phyloP scores from a whole-genome alignment of 1,284 basidiomycete genomes.

The Ganoderma leucocontextum region DNA sequence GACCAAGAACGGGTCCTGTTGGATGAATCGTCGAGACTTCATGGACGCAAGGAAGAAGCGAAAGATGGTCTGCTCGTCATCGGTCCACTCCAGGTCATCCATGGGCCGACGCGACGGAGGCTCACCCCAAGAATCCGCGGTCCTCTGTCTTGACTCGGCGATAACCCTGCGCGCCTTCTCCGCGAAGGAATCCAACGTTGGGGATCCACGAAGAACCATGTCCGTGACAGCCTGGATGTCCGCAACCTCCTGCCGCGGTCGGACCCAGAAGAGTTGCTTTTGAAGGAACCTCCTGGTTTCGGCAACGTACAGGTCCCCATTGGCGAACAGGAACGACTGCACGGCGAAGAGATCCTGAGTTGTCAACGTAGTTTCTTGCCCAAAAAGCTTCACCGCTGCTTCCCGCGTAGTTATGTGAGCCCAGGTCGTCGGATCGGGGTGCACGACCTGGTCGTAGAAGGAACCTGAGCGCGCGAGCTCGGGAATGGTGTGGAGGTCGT shows the following conservation, averaged over 20 bases:
- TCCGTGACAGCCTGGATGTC: conserved; percentile 61
- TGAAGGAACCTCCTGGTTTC: conserved; percentile 62
- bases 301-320: conserved; percentile 70
- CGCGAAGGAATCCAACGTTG: conserved; percentile 63
- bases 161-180: conserved; percentile 62
- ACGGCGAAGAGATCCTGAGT: conserved; percentile 65
- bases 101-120: conserved; percentile 46
- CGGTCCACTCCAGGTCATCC: conserved; percentile 47
- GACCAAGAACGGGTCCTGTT: conserved; percentile 68
- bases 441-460: conserved; percentile 57
- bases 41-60: conserved; percentile 72
- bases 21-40: conserved; percentile 64
- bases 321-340: conserved; percentile 79
- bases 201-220: conserved; percentile 57
- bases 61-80: conserved; percentile 71
- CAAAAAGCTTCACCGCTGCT: conserved; percentile 54
- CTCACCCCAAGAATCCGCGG: conserved; percentile 42
- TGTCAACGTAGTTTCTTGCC: conserved; percentile 39
- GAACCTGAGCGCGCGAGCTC: conserved; percentile 47
- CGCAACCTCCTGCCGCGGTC: conserved; percentile 69
- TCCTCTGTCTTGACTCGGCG: conserved; percentile 39
- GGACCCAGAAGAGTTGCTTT: conserved; percentile 72
- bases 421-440: conserved; percentile 61
- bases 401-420: conserved; percentile 55
- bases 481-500: conserved; percentile 24